These are phyloP conservation scores for Luffa acutangula DNA, from an alignment of 306 rosid species.

Conservation along the genomic window DNA sequence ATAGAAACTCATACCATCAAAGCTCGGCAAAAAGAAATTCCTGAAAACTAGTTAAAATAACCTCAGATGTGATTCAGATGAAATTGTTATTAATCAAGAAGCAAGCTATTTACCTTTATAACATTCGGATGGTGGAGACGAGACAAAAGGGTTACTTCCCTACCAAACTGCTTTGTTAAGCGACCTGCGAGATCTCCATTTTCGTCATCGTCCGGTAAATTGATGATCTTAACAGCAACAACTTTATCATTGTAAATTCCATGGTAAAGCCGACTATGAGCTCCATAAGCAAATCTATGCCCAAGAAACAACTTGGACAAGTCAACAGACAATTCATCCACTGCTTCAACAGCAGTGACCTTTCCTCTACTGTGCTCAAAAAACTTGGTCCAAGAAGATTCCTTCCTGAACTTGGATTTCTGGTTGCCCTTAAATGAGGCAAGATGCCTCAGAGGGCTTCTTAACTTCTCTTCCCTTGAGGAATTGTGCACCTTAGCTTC, in stretches of 20 bases:
- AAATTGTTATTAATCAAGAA: neutral
- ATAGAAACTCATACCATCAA: neutral
- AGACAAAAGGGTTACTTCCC: conserved; percentile 74
- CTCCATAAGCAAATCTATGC: conserved; percentile 80
- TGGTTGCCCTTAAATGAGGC: conserved; percentile 30
- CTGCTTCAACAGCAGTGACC: conserved; percentile 64
- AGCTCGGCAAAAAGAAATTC: neutral
- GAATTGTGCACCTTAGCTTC: conserved; percentile 23
- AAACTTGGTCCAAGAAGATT: conserved; percentile 50
- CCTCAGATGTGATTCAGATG: neutral
- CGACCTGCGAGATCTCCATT: conserved; percentile 40
- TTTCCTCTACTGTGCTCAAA: conserved; percentile 65
- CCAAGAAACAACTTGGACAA: conserved; percentile 70
- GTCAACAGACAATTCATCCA: conserved; percentile 63
- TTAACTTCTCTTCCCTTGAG: conserved; percentile 17
- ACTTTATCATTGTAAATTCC: conserved; percentile 58
- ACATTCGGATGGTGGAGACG: conserved; percentile 71
- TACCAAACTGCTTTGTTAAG: conserved; percentile 59
- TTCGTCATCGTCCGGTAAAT: conserved; percentile 64
- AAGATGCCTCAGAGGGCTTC: conserved; percentile 37
- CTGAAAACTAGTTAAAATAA: neutral
- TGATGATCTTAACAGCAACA: conserved; percentile 77
- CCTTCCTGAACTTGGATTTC: conserved; percentile 40
- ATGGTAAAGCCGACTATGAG: conserved; percentile 88
- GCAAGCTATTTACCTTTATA: conserved; percentile 43